These are phyloP conservation scores for Hymenoscyphus fraxineus DNA, from an alignment of 2,329 filamentous ascomycete species.

Conservation along the genomic window DNA sequence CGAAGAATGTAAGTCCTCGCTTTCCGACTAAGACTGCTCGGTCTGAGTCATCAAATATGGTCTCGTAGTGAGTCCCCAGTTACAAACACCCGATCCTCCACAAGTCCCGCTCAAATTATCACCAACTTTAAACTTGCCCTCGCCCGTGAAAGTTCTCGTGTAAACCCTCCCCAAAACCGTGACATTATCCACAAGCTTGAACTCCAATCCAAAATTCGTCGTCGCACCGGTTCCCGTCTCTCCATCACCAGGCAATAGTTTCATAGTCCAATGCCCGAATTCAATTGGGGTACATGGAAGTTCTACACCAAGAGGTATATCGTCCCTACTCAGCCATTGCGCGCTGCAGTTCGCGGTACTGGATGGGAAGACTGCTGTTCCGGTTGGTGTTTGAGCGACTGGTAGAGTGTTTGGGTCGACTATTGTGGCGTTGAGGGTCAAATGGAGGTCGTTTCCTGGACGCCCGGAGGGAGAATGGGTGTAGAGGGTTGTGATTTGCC, in stretches of 20 bases:
- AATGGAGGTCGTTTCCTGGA: neutral
- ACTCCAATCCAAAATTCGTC: neutral
- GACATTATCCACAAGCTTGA: neutral
- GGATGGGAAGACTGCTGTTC: neutral
- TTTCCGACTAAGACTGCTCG: neutral
- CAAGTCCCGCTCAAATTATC: neutral
- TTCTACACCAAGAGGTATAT: neutral
- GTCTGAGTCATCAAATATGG: neutral
- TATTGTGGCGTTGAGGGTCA: neutral
- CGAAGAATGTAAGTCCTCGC: neutral
- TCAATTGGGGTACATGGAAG: neutral
- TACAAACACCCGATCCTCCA: neutral
- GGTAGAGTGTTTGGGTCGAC: neutral
- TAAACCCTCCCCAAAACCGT: neutral
- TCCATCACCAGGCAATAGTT: neutral
- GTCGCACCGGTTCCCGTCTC: neutral
- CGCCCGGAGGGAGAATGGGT: neutral
- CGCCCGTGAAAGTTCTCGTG: neutral
- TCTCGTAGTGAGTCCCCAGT: neutral
- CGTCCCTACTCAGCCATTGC: neutral
- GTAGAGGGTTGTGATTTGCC: constrained; percentile 1
- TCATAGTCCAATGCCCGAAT: neutral
- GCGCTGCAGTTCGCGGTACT: neutral
- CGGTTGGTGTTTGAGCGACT: neutral
- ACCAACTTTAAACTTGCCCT: neutral